Conservation (phyloP, 306 rosid genomes). For the Quillaja saponaria region DNA sequence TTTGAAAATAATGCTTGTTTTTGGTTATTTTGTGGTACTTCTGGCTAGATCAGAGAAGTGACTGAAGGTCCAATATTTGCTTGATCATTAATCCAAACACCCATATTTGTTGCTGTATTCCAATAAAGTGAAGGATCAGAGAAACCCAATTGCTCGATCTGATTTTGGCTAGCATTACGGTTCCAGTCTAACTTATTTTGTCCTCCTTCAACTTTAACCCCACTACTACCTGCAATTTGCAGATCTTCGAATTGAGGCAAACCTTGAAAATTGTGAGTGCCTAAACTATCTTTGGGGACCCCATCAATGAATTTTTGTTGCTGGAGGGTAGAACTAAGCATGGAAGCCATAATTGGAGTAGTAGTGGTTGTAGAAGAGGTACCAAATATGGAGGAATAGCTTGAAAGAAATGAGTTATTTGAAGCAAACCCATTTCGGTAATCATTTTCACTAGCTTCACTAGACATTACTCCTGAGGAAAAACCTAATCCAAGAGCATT, state of each 20-base stretch:
- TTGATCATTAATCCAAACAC: constrained; percentile 67
- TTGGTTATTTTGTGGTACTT: constrained; percentile 3
- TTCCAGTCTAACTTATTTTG: constrained; percentile 49
- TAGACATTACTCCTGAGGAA: constrained; percentile 40
- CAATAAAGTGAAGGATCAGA: constrained; percentile 71
- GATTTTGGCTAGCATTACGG: constrained; percentile 40
- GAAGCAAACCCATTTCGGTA: constrained; percentile 42
- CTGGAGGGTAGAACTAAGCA: constrained; percentile 44
- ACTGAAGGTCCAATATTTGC: constrained; percentile 63
- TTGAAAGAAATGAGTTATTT: constrained; percentile 43
- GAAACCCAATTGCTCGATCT: constrained; percentile 56
- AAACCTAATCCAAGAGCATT: constrained; percentile 58
- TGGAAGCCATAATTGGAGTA: constrained; percentile 57
- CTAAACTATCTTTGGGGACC: constrained; percentile 39
- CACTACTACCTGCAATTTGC: constrained; percentile 28
- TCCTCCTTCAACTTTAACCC: constrained; percentile 51
- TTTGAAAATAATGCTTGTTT: constrained; percentile 34
- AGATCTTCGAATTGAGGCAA: constrained; percentile 50
- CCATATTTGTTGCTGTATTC: constrained; percentile 51
- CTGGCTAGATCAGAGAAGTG: constrained; percentile 70
- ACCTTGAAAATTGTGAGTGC: constrained; percentile 36
- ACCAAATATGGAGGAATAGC: constrained; percentile 51
- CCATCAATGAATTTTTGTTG: constrained; percentile 50
- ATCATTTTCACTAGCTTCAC: constrained; percentile 26
- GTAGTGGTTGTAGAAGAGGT: constrained; percentile 36